phyloP scores from a whole-genome alignment of 345 rosid species.

The Litchi chinensis region DNA sequence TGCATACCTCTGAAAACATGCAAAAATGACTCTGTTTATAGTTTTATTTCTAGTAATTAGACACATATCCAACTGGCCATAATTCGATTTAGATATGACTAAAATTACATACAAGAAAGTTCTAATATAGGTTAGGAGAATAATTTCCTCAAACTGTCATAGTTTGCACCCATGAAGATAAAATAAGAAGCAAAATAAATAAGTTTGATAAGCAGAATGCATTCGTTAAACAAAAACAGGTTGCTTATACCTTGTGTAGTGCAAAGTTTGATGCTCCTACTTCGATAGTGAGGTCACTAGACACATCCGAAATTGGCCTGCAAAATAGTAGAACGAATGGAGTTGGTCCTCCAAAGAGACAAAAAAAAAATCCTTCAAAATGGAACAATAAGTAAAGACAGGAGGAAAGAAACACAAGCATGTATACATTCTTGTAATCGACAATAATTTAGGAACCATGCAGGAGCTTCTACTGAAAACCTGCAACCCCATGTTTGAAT shows the following conservation, averaged over 20 bases:
- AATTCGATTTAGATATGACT: background rate
- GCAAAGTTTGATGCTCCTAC: slow-evolving; percentile 85
- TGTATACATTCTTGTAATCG: slow-evolving; percentile 44
- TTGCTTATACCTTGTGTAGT: slow-evolving; percentile 77
- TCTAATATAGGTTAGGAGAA: background rate
- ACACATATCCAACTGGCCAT: background rate
- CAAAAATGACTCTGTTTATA: background rate
- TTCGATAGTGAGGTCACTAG: slow-evolving; percentile 86
- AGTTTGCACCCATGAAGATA: background rate
- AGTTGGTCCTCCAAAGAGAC: slow-evolving; percentile 10
- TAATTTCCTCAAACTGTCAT: too few relatives aligned
- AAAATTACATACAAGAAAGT: background rate
- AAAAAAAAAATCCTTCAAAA: slow-evolving; percentile 1
- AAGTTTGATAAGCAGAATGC: background rate
- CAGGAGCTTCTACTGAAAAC: slow-evolving; percentile 37
- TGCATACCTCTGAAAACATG: background rate
- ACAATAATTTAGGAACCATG: slow-evolving; percentile 43
- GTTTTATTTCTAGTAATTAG: background rate
- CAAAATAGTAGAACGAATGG: slow-evolving; percentile 26
- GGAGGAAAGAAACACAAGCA: slow-evolving; percentile 21
- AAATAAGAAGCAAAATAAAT: background rate
- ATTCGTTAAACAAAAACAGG: background rate
- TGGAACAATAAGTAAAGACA: slow-evolving; percentile 12
- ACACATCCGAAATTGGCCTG: slow-evolving; percentile 98
- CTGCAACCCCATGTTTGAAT: slow-evolving; percentile 33